A percentile compares a stretch with the other conserved stretches of the same genome.
These are phyloP conservation scores for Lactarius evosmus DNA, from an alignment of 768 basidiomycete genomes.

Conservation along the genomic window DNA sequence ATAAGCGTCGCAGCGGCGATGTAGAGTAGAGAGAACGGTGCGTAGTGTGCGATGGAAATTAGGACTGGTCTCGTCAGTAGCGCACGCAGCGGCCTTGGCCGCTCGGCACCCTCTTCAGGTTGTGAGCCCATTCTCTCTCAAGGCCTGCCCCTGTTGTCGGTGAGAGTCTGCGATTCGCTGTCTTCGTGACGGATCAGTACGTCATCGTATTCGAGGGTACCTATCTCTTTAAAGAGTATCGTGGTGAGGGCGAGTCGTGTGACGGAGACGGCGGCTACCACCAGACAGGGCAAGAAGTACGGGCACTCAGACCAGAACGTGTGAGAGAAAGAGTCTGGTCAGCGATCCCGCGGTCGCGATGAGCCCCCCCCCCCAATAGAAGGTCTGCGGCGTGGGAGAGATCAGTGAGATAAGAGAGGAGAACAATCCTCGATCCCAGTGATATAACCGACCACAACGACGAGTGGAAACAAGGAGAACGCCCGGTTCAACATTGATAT, in stretches of 20 bases:
- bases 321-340: constrained; percentile 21
- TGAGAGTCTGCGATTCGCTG: too few relatives aligned
- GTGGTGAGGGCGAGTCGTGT: neutral
- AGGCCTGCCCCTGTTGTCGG: neutral
- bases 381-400: neutral
- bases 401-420: neutral
- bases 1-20: neutral
- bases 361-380: constrained; percentile 25
- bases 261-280: neutral
- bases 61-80: neutral
- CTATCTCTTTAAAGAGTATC: neutral
- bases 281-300: constrained; percentile 29
- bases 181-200: too few relatives aligned
- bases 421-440: neutral
- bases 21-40: neutral
- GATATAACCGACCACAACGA: neutral
- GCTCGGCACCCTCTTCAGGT: neutral
- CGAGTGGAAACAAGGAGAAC: constrained; percentile 36
- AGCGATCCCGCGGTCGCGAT: constrained; percentile 28
- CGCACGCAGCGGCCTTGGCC: neutral
- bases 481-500: constrained; percentile 49
- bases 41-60: neutral
- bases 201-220: too few relatives aligned
- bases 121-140: neutral
- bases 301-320: constrained; percentile 29